Evolutionary conservation across 208 protist species (phyloP), one percentile per base, ranked within the genome.

Genomic region (Acanthamoeba pearcei): DNA sequence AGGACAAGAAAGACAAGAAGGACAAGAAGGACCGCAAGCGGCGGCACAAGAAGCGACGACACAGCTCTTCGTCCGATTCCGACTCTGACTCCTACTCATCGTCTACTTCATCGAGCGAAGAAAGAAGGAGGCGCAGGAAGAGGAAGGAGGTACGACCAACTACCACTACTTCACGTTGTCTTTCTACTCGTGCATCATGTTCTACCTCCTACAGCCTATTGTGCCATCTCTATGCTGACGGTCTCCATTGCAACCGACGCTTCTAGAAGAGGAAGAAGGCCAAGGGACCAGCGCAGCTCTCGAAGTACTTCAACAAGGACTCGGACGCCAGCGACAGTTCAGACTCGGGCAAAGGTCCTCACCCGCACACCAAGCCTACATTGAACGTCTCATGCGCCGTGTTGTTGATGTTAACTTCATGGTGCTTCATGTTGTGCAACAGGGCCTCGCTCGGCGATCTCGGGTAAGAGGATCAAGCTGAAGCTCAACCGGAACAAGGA

Each of bases 391-490:
- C 13, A 51, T 35, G 35, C 42, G 9, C 9, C 76, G 35, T 35
- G 70, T 46, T 12, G 32, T 27, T 15, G 13, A n/a, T n/a, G n/a
- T n/a, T n/a, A n/a, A n/a, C n/a, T 17, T 10, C 27, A 8, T 91
- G 35, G 55, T 19, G 15, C n/a, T 91, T 49, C 13, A 10, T 72
- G 74, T 12, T 15, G 3, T 15, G 1, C 72, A 17, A 46, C 24
- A 62, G 91, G 91, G 15, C 91, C 91, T 22, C 91, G 91, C 35
- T 85, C 70, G 49, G 91, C 57, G 38, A 94, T 94, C 35, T 94
- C 91, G 15, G 91, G 91, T 13, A 94, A 94, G 72, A 22, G 91
- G 19, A 94, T 94, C 91, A 94, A 94, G 91, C 35, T 94, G 32
- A 94, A 94, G 70, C 55, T 82, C 70, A 85, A 94, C 53, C 24